These are phyloP conservation scores for Trametopsis cervina DNA, from an alignment of 768 basidiomycete species.

Conservation along the genomic window DNA sequence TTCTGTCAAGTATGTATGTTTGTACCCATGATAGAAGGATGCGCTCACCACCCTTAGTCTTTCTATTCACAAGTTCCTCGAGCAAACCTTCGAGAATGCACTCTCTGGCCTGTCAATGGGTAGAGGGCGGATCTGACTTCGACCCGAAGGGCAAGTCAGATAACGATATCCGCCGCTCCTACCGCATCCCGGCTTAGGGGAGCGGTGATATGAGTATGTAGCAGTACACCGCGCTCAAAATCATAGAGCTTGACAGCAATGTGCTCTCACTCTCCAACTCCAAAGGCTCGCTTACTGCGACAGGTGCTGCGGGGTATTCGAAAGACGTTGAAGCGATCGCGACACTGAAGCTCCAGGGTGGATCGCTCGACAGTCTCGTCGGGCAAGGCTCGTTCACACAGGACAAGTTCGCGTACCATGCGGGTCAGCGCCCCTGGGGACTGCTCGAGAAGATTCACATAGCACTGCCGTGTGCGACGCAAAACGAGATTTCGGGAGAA, in stretches of 20 bases:
- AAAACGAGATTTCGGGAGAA: conserved; percentile 62
- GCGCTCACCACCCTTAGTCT: conserved; percentile 31
- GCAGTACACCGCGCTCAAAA: conserved; percentile 72
- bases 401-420: conserved; percentile 41
- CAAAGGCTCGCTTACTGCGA: conserved; percentile 56
- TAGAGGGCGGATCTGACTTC: conserved; percentile 76
- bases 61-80: conserved; percentile 79
- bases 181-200: too few species aligned
- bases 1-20: conserved; percentile 52
- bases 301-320: conserved; percentile 44
- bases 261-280: conserved; percentile 76
- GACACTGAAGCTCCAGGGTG: conserved; percentile 49
- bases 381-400: conserved; percentile 22
- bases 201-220: too few species aligned
- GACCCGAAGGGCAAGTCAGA: conserved; percentile 80
- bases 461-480: conserved; percentile 64
- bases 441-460: conserved; percentile 56
- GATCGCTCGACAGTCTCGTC: conserved; percentile 30
- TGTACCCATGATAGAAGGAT: too few species aligned
- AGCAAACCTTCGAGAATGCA: conserved; percentile 79
- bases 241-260: conserved; percentile 67
- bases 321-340: conserved; percentile 46
- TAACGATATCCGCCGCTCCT: conserved; percentile 67
- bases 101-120: conserved; percentile 73
- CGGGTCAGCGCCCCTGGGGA: conserved; percentile 62